Evolutionary conservation across 139 green algal genomes (phyloP), one percentile per base, ranked within the genome.

Genomic region (Ulvella scutata): DNA sequence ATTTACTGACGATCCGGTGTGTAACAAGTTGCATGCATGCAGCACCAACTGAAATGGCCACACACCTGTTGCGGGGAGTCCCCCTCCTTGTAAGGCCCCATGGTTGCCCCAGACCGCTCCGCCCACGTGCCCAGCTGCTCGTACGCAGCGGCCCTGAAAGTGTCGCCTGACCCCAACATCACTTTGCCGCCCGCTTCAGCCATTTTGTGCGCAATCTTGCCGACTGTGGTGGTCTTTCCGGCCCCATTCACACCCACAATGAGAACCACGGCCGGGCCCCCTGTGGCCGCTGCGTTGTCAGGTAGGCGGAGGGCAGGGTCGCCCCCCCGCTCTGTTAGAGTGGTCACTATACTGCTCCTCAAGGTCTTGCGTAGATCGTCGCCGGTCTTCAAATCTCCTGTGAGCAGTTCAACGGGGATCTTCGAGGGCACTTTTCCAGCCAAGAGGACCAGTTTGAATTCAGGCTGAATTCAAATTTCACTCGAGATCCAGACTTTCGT

Each of bases 241-340:
- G 90, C 92, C 34, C 94, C 94, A 78, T 99, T 99, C 34, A 99
- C 94, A 9, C 94, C 94, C n/a, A 97, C 90, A 31, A 98, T 85
- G 37, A 98, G 78, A 20, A 96, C 43, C 4, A 95, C 88, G 0
- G 83, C 82, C 4, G 89, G 90, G 33, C 77, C 74, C 33, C 72
- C 77, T n/a, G n/a, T n/a, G n/a, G n/a, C n/a, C n/a, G n/a, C n/a
- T n/a, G n/a, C n/a, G n/a, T n/a, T n/a, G 6, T 76, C 80, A 0
- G 51, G 73, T 17, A 89, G 43, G 23, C 34, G 23, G 20, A 62
- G 62, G 4, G 28, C 38, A 9, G 35, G 23, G 51, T 4, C 37
- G 35, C 62, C 76, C 10, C 35, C 62, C 29, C 75, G 75, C 38
- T 80, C 10, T 29, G 38, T 40, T 21, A 85, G 59, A 3, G 79